phyloP scores from a whole-genome alignment of 129 eudicot genomes.

The Centaurea solstitialis region DNA sequence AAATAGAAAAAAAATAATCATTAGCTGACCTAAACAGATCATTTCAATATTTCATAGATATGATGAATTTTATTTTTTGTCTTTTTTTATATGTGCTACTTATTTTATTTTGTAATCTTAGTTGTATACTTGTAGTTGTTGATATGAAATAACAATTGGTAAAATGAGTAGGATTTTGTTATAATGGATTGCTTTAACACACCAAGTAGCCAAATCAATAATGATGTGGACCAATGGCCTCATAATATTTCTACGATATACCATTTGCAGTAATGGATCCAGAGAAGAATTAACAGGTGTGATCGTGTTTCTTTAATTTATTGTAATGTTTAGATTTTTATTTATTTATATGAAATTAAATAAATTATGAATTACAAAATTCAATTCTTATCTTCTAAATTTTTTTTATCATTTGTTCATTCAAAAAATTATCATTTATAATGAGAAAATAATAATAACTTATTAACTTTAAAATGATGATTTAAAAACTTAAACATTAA shows the following conservation, averaged over 20 bases:
- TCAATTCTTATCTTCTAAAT: too few species aligned
- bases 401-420: too few species aligned
- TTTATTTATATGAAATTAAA: too few species aligned
- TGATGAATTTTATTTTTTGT: neutral
- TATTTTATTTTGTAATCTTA: slow-evolving; percentile 4
- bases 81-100: neutral
- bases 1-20: neutral
- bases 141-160: slow-evolving; percentile 3
- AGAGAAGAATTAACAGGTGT: neutral
- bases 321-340: too few species aligned
- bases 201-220: neutral
- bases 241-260: slow-evolving; percentile 6
- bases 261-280: neutral
- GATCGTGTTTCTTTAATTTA: neutral
- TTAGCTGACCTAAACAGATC: neutral
- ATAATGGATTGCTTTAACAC: slow-evolving; percentile 6
- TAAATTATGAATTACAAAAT: too few species aligned
- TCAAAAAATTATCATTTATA: too few species aligned
- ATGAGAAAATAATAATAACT: too few species aligned
- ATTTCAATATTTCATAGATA: neutral
- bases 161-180: slow-evolving; percentile 15
- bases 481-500: too few species aligned
- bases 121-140: slow-evolving; percentile 11
- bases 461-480: too few species aligned
- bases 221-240: slow-evolving; percentile 15